phyloP scores from a whole-genome alignment of 2,329 filamentous ascomycete genomes.

The Clonostachys sp. region DNA sequence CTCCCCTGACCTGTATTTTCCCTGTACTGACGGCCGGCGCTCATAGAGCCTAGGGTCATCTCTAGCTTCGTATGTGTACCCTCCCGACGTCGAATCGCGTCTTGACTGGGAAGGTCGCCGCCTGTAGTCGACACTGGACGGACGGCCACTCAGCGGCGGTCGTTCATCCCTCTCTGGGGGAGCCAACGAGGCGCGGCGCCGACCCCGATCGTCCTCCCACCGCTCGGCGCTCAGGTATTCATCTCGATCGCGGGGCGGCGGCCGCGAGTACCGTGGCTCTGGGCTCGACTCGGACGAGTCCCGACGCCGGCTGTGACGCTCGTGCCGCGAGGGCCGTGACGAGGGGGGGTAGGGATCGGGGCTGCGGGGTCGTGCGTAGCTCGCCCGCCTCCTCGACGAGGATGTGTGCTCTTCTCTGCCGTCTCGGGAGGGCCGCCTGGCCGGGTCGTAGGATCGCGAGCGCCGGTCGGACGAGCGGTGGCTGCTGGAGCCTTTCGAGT shows the following conservation, averaged over 20 bases:
- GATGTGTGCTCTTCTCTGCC: neutral
- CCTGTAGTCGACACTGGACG: too few relatives aligned
- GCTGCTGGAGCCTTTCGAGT: neutral
- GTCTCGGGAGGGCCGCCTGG: neutral
- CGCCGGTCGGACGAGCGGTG: neutral
- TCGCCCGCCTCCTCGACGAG: neutral
- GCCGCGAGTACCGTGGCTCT: neutral
- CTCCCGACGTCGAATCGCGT: neutral
- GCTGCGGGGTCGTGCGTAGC: neutral
- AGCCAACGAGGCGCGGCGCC: neutral
- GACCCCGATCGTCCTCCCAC: neutral
- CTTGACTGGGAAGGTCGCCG: too few relatives aligned
- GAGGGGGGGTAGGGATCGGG: neutral
- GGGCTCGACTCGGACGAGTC: neutral
- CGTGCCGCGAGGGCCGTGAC: too few relatives aligned
- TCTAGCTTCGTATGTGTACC: neutral
- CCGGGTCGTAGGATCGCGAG: slow-evolving; percentile 1
- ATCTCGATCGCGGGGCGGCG: too few relatives aligned
- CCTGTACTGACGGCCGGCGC: neutral
- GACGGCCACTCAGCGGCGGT: too few relatives aligned
- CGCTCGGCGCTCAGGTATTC: too few relatives aligned
- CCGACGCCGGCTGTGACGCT: neutral
- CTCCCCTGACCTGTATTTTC: slow-evolving; percentile 1
- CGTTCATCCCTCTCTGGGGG: neutral
- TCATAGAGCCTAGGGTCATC: neutral